phyloP scores from a whole-genome alignment of 1,284 basidiomycete genomes.

The Ganoderma lingzhi region DNA sequence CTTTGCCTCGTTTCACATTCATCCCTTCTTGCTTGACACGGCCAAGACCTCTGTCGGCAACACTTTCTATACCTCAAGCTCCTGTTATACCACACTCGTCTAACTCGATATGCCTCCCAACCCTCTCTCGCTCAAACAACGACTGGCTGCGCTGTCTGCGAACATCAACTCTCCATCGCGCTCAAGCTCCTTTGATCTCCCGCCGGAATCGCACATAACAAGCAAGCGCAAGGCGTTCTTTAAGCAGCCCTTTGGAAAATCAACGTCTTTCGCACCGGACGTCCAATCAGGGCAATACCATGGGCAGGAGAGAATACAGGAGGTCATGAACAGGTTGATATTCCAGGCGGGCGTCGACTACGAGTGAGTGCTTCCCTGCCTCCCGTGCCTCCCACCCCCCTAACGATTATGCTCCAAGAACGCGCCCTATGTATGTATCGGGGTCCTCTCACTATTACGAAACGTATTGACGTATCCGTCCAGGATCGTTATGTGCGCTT shows the following conservation, averaged over 20 bases:
- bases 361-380: conserved; percentile 59
- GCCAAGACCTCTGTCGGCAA: neutral
- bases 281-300: conserved; percentile 7
- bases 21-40: conserved; percentile 5
- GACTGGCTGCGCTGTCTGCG: conserved; percentile 40
- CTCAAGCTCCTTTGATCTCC: conserved; percentile 27
- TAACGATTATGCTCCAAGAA: conserved; percentile 52
- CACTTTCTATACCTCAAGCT: neutral
- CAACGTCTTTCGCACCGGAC: conserved; percentile 14
- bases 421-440: conserved; percentile 79
- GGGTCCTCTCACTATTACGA: neutral
- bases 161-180: conserved; percentile 28
- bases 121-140: conserved; percentile 39
- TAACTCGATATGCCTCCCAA: conserved; percentile 35
- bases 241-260: conserved; percentile 32
- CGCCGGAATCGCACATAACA: conserved; percentile 32
- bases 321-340: conserved; percentile 75
- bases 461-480: neutral
- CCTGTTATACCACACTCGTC: neutral
- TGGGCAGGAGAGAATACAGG: conserved; percentile 60
- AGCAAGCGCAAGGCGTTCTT: conserved; percentile 37
- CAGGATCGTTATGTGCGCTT: conserved; percentile 85
- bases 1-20: neutral
- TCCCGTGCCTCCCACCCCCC: neutral
- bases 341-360: conserved; percentile 90